phyloP scores from a whole-genome alignment of 441 rosid species.

The Eruca vesicaria region DNA sequence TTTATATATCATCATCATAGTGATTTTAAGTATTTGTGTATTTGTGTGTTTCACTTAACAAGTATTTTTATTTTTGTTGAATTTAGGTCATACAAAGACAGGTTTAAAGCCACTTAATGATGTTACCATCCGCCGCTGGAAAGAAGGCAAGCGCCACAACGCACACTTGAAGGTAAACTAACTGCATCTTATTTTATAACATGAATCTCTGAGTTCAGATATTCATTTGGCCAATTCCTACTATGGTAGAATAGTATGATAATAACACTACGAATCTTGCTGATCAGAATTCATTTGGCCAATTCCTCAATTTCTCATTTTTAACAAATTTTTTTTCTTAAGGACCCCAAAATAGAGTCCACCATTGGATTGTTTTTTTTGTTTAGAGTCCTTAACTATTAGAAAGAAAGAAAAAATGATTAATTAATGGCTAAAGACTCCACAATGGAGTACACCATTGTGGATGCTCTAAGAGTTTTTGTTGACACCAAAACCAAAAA shows the following conservation, averaged over 20 bases:
- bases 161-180: conserved; percentile 82
- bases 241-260: not conserved
- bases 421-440: no score
- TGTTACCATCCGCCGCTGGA: conserved; percentile 91
- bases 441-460: no score
- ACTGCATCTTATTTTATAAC: not conserved
- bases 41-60: not conserved
- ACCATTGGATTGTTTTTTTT: no score
- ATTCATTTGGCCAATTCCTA: not conserved
- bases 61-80: not conserved
- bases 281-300: no score
- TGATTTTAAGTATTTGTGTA: not conserved
- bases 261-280: not conserved
- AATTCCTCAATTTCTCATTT: no score
- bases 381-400: no score
- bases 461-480: no score
- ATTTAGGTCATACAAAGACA: conserved; percentile 75
- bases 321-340: no score
- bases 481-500: no score
- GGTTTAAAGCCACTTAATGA: conserved; percentile 75
- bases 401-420: no score
- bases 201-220: not conserved
- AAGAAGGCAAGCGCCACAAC: conserved; percentile 89
- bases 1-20: not conserved
- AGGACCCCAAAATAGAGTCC: no score